Evolutionary conservation across 2,329 filamentous ascomycete genomes (phyloP).

Genomic region (Exutisphaerella laricina): DNA sequence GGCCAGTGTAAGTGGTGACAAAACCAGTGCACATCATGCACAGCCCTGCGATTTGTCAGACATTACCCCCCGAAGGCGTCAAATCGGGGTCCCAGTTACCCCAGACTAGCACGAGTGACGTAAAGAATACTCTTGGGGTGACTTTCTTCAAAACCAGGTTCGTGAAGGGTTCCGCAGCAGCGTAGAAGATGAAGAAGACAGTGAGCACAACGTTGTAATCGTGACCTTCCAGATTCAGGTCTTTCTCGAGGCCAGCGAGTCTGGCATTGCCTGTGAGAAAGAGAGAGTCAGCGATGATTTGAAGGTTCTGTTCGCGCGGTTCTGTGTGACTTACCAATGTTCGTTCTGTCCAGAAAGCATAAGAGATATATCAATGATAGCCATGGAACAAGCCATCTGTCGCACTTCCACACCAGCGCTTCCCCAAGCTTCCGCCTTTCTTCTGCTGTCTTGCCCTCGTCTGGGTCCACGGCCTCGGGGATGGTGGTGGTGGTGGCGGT

Average conservation of each 20-base stretch:
- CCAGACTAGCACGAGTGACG: slow-evolving; percentile 71
- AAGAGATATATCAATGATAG: slow-evolving; percentile 53
- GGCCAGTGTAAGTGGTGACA: slow-evolving; percentile 26
- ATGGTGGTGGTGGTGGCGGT: too few species aligned
- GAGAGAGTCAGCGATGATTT: slow-evolving; percentile 7
- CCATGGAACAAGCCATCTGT: slow-evolving; percentile 48
- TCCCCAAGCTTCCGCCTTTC: slow-evolving; percentile 36
- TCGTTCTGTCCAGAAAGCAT: slow-evolving; percentile 74
- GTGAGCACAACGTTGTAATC: slow-evolving; percentile 72
- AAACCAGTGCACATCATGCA: slow-evolving; percentile 23
- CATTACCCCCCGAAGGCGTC: not conserved
- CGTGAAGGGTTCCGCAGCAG: slow-evolving; percentile 70
- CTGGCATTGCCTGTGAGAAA: slow-evolving; percentile 53
- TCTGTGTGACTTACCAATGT: slow-evolving; percentile 61
- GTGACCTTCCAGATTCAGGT: slow-evolving; percentile 57
- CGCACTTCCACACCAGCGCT: slow-evolving; percentile 46
- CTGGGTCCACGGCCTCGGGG: not conserved
- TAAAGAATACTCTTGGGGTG: slow-evolving; percentile 66
- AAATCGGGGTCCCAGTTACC: slow-evolving; percentile 36
- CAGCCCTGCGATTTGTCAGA: not conserved
- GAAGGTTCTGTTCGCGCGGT: too few species aligned
- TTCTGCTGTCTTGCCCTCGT: slow-evolving; percentile 1
- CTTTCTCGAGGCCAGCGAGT: slow-evolving; percentile 50
- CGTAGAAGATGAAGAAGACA: slow-evolving; percentile 84
- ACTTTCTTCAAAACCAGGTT: slow-evolving; percentile 73